Percentiles rank a stretch among this genome's conserved stretches.
Conservation (phyloP, 1,284 basidiomycete species). For the Xanthoconium separans region DNA sequence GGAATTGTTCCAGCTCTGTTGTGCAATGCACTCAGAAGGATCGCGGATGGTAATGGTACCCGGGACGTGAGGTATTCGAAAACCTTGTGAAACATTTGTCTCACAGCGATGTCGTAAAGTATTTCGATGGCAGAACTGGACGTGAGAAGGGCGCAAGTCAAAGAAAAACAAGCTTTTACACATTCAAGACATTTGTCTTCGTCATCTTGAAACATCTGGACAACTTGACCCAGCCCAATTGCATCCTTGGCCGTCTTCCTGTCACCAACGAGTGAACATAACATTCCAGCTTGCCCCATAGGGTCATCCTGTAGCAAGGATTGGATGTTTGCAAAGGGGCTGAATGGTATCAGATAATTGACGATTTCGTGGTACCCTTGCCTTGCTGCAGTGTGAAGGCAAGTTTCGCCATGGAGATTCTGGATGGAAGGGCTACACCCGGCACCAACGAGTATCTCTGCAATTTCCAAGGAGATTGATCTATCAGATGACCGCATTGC, state of each 20-base stretch:
- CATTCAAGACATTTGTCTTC: not conserved
- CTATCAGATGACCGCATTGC: not conserved
- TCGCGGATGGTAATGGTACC: not conserved
- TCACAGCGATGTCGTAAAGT: not conserved
- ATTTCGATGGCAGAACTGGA: not conserved
- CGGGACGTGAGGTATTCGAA: not conserved
- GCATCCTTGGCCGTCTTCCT: too few relatives aligned
- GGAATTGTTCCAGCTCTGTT: not conserved
- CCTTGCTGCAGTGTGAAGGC: not conserved
- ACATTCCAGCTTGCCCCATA: not conserved
- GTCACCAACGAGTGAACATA: not conserved
- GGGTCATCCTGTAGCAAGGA: not conserved
- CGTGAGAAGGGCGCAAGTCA: not conserved
- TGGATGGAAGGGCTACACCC: not conserved
- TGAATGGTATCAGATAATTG: conserved; percentile 1
- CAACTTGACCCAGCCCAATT: too few relatives aligned
- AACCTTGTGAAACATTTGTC: not conserved
- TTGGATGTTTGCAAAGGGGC: not conserved
- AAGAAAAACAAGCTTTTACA: not conserved
- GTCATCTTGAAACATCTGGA: too few relatives aligned
- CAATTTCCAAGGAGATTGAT: not conserved
- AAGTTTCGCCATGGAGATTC: not conserved
- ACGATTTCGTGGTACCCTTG: not conserved
- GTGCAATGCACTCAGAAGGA: not conserved
- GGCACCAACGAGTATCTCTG: not conserved